Evolutionary conservation across 768 basidiomycete species (phyloP).

Genomic region (Leccinum pellstonianum): DNA sequence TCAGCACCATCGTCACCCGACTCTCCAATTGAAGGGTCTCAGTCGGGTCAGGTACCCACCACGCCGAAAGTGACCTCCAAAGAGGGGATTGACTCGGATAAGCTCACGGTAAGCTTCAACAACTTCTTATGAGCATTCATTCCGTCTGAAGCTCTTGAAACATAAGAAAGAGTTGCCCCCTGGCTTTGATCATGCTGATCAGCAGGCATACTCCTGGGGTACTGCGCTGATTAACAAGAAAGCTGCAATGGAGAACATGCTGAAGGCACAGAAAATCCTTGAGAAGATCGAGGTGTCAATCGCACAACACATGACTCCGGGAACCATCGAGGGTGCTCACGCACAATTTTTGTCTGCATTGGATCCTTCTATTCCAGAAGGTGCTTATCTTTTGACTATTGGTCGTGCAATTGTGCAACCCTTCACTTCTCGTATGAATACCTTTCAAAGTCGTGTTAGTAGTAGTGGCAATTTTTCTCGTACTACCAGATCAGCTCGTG

Average conservation of each 20-base stretch:
- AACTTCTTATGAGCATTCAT: not conserved
- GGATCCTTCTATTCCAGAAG: not conserved
- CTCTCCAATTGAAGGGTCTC: not conserved
- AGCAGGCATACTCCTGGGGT: not conserved
- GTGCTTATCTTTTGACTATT: not conserved
- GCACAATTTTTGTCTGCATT: not conserved
- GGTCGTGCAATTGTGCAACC: not conserved
- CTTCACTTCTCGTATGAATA: not conserved
- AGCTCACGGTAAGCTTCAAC: not conserved
- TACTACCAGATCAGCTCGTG: not conserved
- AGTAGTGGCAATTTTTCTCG: not conserved
- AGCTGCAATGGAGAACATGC: not conserved
- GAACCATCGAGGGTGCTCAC: not conserved
- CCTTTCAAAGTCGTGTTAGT: not conserved
- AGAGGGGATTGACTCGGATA: not conserved
- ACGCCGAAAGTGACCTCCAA: not conserved
- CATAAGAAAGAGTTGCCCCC: not conserved
- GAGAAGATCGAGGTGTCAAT: not conserved
- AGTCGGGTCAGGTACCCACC: not conserved
- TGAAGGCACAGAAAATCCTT: not conserved
- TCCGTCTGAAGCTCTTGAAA: not conserved
- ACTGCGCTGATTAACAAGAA: not conserved
- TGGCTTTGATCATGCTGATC: not conserved
- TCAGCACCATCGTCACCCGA: not conserved
- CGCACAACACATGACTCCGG: not conserved